Conservation (phyloP, 768 basidiomycete species). For the Macrolepiota fuliginosa region DNA sequence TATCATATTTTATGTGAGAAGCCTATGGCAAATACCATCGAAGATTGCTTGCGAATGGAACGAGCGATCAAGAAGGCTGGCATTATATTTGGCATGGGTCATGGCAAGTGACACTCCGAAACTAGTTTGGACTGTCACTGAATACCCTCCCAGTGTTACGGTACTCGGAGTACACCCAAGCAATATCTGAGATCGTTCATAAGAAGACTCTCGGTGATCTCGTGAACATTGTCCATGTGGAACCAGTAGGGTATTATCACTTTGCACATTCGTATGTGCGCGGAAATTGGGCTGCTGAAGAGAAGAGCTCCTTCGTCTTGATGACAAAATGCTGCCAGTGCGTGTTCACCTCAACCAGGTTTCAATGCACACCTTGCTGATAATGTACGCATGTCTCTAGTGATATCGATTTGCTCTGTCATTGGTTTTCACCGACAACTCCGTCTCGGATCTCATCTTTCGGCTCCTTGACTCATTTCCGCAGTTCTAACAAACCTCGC, state of each 20-base stretch:
- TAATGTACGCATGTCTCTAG: constrained; percentile 32
- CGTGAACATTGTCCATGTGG: constrained; percentile 80
- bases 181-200: constrained; percentile 65
- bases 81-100: constrained; percentile 83
- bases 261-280: constrained; percentile 91
- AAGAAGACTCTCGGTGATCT: constrained; percentile 74
- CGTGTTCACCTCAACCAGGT: constrained; percentile 22
- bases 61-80: constrained; percentile 64
- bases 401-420: constrained; percentile 82
- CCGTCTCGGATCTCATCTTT: constrained; percentile 80
- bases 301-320: constrained; percentile 71
- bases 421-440: constrained; percentile 66
- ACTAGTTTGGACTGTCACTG: background rate
- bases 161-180: constrained; percentile 81
- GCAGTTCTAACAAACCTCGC: constrained; percentile 64
- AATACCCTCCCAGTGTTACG: constrained; percentile 58
- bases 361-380: constrained; percentile 3
- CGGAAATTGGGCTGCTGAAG: constrained; percentile 74
- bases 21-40: constrained; percentile 78
- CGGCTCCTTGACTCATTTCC: constrained; percentile 83
- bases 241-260: constrained; percentile 85
- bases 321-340: constrained; percentile 93
- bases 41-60: constrained; percentile 77
- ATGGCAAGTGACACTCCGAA: constrained; percentile 49
- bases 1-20: constrained; percentile 94